Evolutionary conservation across 2,329 filamentous ascomycete species (phyloP).

Genomic region (Lecanicillium sp.): DNA sequence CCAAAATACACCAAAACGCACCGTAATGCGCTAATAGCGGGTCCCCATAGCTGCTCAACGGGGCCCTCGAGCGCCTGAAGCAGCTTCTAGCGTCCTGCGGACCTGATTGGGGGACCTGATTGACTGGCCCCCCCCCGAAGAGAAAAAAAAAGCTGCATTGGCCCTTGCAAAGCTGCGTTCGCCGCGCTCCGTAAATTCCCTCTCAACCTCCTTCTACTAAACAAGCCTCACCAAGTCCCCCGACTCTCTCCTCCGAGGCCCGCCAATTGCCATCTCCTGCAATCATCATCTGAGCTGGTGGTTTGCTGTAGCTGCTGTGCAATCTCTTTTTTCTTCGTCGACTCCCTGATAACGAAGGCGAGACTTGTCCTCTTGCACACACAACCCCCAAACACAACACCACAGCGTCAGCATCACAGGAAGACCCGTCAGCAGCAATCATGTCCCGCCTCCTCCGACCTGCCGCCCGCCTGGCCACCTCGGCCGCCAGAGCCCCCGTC

Average conservation of each 20-base stretch:
- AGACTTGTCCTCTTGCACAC: neutral
- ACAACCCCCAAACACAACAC: neutral
- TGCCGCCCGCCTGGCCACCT: slow-evolving; percentile 42
- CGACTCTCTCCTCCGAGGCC: slow-evolving; percentile 3
- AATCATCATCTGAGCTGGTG: slow-evolving; percentile 5
- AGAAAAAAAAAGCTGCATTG: slow-evolving; percentile 11
- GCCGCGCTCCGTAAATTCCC: slow-evolving; percentile 14
- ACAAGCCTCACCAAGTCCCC: neutral
- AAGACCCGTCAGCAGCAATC: slow-evolving; percentile 14
- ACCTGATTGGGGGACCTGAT: neutral
- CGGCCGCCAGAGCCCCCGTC: slow-evolving; percentile 22
- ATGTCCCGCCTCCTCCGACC: slow-evolving; percentile 50
- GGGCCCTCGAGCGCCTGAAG: slow-evolving; percentile 1
- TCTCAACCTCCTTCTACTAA: slow-evolving; percentile 11
- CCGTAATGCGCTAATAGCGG: neutral
- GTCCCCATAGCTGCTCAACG: slow-evolving; percentile 1
- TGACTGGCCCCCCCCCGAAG: too few species aligned
- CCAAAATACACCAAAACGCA: neutral
- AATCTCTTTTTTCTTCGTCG: neutral
- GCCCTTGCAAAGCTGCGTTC: slow-evolving; percentile 11
- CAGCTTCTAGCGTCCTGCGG: neutral
- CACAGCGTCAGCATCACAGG: slow-evolving; percentile 6
- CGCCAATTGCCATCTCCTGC: neutral
- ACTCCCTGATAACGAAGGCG: neutral
- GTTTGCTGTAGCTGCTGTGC: slow-evolving; percentile 5